Conservation (phyloP, 2,329 filamentous ascomycete species). For the Nectriaceae sp. region DNA sequence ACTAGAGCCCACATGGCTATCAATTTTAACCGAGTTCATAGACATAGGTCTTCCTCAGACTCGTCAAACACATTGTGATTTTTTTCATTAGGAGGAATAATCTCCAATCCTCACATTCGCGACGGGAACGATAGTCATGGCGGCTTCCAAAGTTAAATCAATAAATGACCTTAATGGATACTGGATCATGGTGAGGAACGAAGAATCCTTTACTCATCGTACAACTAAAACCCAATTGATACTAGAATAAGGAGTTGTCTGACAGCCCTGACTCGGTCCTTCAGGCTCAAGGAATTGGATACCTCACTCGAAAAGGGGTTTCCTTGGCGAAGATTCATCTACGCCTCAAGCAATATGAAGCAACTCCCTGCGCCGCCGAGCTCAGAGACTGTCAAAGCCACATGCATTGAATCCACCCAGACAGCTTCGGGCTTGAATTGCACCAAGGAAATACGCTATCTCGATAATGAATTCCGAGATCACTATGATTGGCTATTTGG, state of each 20-base stretch:
- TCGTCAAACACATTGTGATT: no score
- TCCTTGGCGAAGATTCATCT: neutral
- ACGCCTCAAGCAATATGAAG: neutral
- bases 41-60: no score
- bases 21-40: no score
- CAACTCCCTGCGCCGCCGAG: neutral
- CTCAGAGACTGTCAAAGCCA: neutral
- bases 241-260: neutral
- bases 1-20: no score
- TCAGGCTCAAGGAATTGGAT: neutral
- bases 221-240: neutral
- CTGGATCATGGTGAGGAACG: neutral
- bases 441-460: neutral
- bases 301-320: neutral
- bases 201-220: neutral
- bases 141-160: neutral
- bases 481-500: neutral
- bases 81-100: no score
- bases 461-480: neutral
- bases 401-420: neutral
- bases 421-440: neutral
- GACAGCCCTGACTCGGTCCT: neutral
- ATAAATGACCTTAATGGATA: neutral
- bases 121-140: neutral
- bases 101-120: no score